Conservation (phyloP, 768 basidiomycete species). For the Lactarius hengduanensis region DNA sequence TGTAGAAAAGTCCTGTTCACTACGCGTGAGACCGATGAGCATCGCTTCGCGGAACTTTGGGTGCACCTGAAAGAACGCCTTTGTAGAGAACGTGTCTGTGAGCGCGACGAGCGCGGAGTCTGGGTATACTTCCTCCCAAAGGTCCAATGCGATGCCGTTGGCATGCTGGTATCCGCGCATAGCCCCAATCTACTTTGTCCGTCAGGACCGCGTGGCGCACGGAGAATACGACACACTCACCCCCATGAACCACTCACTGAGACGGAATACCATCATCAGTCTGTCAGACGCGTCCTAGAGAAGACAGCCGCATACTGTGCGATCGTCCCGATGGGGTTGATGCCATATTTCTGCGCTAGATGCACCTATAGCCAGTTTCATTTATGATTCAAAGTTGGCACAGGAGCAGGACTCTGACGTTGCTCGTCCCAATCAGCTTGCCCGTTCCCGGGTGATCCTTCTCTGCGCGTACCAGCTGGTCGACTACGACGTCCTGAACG, state of each 20-base stretch:
- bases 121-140: constrained; percentile 81
- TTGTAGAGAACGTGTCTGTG: constrained; percentile 93
- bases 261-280: constrained; percentile 14
- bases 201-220: not conserved
- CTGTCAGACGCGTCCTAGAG: not conserved
- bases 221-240: constrained; percentile 41
- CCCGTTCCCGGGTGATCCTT: constrained; percentile 51
- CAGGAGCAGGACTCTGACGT: constrained; percentile 50
- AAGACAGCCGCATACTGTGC: constrained; percentile 62
- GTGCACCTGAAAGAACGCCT: constrained; percentile 75
- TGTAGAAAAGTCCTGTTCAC: constrained; percentile 54
- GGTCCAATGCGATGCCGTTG: constrained; percentile 69
- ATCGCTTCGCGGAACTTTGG: not conserved
- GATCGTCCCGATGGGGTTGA: constrained; percentile 75
- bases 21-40: not conserved
- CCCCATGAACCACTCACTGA: constrained; percentile 90
- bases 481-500: constrained; percentile 75
- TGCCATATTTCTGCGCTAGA: constrained; percentile 72
- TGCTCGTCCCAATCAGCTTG: constrained; percentile 79
- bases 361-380: constrained; percentile 53
- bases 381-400: not conserved
- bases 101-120: constrained; percentile 66
- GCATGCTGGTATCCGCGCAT: constrained; percentile 77
- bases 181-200: constrained; percentile 64
- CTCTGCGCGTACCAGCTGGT: constrained; percentile 63